phyloP scores from a whole-genome alignment of 2,329 filamentous ascomycete genomes.

The Gaeumannomyces tritici region DNA sequence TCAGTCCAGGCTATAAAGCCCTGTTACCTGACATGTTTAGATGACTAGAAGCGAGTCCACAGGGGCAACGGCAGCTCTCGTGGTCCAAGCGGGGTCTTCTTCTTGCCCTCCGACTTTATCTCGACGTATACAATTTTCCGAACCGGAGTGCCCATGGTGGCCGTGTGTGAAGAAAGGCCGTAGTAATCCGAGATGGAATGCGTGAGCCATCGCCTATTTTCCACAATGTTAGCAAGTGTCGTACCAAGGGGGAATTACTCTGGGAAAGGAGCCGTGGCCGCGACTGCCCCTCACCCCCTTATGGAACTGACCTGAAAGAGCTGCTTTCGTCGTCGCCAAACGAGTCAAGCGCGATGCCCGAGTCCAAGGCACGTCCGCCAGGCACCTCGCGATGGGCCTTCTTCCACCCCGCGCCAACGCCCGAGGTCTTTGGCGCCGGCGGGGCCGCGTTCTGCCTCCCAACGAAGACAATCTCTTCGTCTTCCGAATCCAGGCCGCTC shows the following conservation, averaged over 20 bases:
- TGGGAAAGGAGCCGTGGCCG: conserved; percentile 1
- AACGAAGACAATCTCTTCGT: conserved; percentile 89
- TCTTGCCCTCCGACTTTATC: conserved; percentile 38
- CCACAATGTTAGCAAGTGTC: conserved; percentile 7
- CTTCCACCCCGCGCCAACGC: conserved; percentile 34
- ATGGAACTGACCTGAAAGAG: conserved; percentile 65
- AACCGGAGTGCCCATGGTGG: conserved; percentile 60
- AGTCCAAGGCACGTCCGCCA: conserved; percentile 47
- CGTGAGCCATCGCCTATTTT: conserved; percentile 72
- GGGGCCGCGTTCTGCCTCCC: conserved; percentile 51
- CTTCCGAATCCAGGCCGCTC: conserved; percentile 31
- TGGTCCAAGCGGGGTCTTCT: conserved; percentile 12
- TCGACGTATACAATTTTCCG: conserved; percentile 78
- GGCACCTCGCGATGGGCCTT: conserved; percentile 40
- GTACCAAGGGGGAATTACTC: background rate
- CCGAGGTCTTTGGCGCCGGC: conserved; percentile 12
- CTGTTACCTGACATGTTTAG: background rate
- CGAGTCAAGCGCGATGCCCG: conserved; percentile 71
- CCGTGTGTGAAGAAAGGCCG: conserved; percentile 73
- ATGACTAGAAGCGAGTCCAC: conserved; percentile 41
- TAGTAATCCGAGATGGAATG: conserved; percentile 92
- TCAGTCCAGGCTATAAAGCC: background rate
- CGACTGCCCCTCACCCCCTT: background rate
- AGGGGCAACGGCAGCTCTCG: conserved; percentile 47
- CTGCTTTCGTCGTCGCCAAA: conserved; percentile 65